Percentiles rank a stretch among this genome's conserved stretches.
These are phyloP conservation scores for Hymenoscyphus occultus DNA, from an alignment of 2,329 filamentous ascomycete genomes.

Conservation along the genomic window DNA sequence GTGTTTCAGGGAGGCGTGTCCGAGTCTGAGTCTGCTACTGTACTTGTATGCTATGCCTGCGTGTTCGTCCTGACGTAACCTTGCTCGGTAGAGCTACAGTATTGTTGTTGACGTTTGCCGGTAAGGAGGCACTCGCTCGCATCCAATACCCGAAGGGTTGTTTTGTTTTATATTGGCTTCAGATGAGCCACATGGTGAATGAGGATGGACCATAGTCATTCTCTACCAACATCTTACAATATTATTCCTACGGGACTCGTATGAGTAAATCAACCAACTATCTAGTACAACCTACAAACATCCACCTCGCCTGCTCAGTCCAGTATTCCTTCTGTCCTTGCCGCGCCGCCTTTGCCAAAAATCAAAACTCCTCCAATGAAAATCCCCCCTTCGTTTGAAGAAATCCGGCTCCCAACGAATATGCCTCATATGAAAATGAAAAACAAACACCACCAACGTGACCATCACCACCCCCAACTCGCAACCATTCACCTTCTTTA, in stretches of 20 bases:
- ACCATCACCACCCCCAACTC: neutral
- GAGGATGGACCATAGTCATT: neutral
- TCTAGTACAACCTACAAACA: neutral
- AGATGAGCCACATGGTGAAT: neutral
- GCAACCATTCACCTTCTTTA: constrained; percentile 21
- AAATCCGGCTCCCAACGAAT: neutral
- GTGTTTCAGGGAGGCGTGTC: constrained; percentile 13
- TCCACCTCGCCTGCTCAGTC: neutral
- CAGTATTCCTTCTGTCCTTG: constrained; percentile 1
- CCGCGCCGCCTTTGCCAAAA: constrained; percentile 11
- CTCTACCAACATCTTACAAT: neutral
- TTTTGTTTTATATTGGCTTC: neutral
- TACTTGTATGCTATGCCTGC: no score
- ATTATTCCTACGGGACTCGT: neutral
- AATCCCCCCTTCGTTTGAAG: neutral
- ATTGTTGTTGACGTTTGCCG: neutral
- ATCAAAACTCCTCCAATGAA: constrained; percentile 12
- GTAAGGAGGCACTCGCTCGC: neutral
- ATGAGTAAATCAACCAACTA: neutral
- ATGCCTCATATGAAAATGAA: constrained; percentile 8
- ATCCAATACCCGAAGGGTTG: no score
- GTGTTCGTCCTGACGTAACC: constrained; percentile 6
- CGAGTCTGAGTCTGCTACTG: neutral
- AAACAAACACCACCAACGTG: constrained; percentile 1
- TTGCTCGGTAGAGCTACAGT: neutral